Conservation (phyloP, 2,329 filamentous ascomycete species). For the Fusarium lateritium region DNA sequence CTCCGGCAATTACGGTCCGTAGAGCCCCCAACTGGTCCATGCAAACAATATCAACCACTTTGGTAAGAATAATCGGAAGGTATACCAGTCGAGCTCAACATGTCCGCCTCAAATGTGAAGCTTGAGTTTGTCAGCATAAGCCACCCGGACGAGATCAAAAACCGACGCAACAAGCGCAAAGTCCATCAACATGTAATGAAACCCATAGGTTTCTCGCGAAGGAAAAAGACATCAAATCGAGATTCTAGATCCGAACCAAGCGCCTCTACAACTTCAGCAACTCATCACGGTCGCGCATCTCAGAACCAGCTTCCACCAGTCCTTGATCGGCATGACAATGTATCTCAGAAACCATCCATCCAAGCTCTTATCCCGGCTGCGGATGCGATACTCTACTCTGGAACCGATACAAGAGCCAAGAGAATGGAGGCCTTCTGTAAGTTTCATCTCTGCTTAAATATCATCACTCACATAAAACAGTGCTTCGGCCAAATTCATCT, state of each 20-base stretch:
- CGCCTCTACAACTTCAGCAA: background rate
- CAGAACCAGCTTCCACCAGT: background rate
- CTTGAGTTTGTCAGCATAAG: slow-evolving; percentile 10
- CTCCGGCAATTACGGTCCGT: too few species aligned
- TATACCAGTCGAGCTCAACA: background rate
- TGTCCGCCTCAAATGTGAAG: background rate
- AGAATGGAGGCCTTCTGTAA: slow-evolving; percentile 12
- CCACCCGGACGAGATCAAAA: slow-evolving; percentile 14
- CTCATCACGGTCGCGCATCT: background rate
- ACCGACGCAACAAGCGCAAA: slow-evolving; percentile 4
- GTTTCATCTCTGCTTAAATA: background rate
- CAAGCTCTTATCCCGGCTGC: background rate
- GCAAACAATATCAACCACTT: too few species aligned
- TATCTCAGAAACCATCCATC: background rate
- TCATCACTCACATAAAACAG: background rate
- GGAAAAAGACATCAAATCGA: background rate
- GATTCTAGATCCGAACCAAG: background rate
- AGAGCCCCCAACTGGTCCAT: too few species aligned
- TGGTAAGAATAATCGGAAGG: too few species aligned
- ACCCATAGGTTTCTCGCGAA: slow-evolving; percentile 4
- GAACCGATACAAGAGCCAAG: slow-evolving; percentile 1
- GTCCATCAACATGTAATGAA: slow-evolving; percentile 19
- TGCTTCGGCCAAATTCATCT: slow-evolving; percentile 14
- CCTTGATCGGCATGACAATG: background rate
- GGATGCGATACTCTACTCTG: background rate